Evolutionary conservation across 2,329 filamentous ascomycete species (phyloP), one percentile per base, ranked within the genome.

Genomic region (Chaetomiaceae sp.): DNA sequence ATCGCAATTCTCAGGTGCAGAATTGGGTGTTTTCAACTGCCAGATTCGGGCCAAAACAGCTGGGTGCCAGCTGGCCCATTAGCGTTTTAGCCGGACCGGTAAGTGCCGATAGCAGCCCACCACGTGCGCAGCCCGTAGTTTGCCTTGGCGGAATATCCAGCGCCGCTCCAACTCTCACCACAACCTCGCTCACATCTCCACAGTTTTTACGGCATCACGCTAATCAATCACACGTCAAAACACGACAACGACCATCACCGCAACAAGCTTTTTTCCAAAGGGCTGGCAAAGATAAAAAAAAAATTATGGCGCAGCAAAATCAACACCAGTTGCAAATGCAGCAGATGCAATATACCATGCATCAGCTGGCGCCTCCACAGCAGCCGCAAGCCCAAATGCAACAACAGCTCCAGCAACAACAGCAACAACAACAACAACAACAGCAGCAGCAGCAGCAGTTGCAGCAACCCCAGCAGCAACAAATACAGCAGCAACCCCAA

Each of bases 81-180:
- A n/a, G n/a, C n/a, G n/a, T n/a, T 46, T 50, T 56, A 56, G 20
- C 50, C 36, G 14, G 5, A 3, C 1, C 9, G 34, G 8, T 30
- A 25, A 48, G 54, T 56, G 32, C 30, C 30, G 49, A 54, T 58
- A 58, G 54, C 57, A 36, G 43, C 46, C 16, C 5, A 29, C 51
- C 54, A 53, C 51, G 46, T 56, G 48, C 45, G 34, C 20, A 27
- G 37, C 18, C 18, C 36, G 16, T 23, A 41, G 34, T 41, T 34
- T 44, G 23, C 25, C 30, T 23, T 37, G 41, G 33, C 29, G 48
- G 50, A 50, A 34, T 51, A 40, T 42, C 25, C 40, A n/a, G n/a
- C n/a, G n/a, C n/a, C n/a, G n/a, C n/a, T n/a, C n/a, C n/a, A n/a
- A n/a, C n/a, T n/a, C n/a, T n/a, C n/a, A n/a, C n/a, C n/a, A n/a